Percentiles rank a stretch among this genome's conserved stretches.
These are phyloP conservation scores for Eucalyptus erythrocorys DNA, from an alignment of 345 rosid genomes.

Conservation along the genomic window DNA sequence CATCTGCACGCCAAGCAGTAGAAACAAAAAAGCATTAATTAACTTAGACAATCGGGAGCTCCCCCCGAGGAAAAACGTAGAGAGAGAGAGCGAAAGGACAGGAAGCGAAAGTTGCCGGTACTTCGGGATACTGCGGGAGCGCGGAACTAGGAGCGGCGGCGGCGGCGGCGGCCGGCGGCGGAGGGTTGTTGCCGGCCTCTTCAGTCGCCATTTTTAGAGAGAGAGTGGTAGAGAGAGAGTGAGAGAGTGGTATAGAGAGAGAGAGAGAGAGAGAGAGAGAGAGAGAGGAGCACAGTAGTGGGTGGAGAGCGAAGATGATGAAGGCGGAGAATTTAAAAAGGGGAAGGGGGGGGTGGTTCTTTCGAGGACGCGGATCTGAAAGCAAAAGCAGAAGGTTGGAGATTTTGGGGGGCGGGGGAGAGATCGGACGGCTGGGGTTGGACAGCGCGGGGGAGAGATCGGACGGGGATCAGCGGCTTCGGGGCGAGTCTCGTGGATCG, in stretches of 20 bases:
- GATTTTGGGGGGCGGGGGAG: not conserved
- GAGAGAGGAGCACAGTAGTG: not conserved
- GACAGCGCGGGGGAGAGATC: not conserved
- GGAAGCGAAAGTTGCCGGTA: not conserved
- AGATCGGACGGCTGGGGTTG: constrained; percentile 18
- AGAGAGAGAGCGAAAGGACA: not conserved
- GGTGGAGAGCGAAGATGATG: not conserved
- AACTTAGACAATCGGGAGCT: not conserved
- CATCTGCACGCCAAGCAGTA: constrained; percentile 24
- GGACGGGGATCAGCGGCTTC: not conserved
- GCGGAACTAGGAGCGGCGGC: not conserved
- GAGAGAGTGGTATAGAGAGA: not conserved
- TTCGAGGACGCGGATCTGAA: not conserved
- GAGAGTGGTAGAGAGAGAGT: not conserved
- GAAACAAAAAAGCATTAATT: not conserved
- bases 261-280: not conserved
- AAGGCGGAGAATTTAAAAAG: constrained; percentile 9
- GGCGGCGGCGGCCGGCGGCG: not conserved
- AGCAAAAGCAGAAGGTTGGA: not conserved
- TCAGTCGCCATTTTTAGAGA: not conserved
- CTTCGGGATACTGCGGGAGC: constrained; percentile 28
- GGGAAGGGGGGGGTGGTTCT: not conserved
- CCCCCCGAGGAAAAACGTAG: not conserved
- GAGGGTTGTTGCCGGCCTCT: not conserved
- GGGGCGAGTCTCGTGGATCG: not conserved